phyloP scores from a whole-genome alignment of 75 land plant species.

The Adiantum capillusveneris region DNA sequence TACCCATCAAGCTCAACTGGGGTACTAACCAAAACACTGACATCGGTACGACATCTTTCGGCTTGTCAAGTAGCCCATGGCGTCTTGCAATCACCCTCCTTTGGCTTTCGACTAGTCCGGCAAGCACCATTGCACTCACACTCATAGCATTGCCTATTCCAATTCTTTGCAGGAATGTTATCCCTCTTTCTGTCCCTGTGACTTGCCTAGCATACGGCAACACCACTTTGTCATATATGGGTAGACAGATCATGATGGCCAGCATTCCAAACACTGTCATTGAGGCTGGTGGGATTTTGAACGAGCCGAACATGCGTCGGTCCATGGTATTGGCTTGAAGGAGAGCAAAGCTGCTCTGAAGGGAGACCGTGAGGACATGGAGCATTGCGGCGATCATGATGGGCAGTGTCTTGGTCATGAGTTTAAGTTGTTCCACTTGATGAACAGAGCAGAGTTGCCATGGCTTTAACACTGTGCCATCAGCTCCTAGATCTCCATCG shows the following conservation, averaged over 20 bases:
- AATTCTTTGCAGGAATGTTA: constrained; percentile 30
- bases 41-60: constrained; percentile 17
- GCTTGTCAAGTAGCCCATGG: neutral
- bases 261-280: constrained; percentile 14
- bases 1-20: constrained; percentile 50
- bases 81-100: constrained; percentile 7
- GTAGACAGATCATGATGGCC: constrained; percentile 10
- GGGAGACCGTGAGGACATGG: constrained; percentile 12
- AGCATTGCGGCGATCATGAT: constrained; percentile 30
- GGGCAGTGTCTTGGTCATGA: constrained; percentile 32
- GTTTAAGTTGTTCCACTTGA: constrained; percentile 51
- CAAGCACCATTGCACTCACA: constrained; percentile 16
- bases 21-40: constrained; percentile 48
- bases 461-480: constrained; percentile 29
- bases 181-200: constrained; percentile 10
- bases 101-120: constrained; percentile 26
- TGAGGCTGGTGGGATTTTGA: constrained; percentile 59
- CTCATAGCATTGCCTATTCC: constrained; percentile 26
- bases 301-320: constrained; percentile 32
- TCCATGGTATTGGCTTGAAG: constrained; percentile 59
- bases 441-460: constrained; percentile 48
- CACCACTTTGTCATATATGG: constrained; percentile 12
- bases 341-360: constrained; percentile 21
- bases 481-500: constrained; percentile 24
- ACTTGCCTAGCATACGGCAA: constrained; percentile 9